phyloP scores from a whole-genome alignment of 2,329 filamentous ascomycete species.

The Neonectria sp. region DNA sequence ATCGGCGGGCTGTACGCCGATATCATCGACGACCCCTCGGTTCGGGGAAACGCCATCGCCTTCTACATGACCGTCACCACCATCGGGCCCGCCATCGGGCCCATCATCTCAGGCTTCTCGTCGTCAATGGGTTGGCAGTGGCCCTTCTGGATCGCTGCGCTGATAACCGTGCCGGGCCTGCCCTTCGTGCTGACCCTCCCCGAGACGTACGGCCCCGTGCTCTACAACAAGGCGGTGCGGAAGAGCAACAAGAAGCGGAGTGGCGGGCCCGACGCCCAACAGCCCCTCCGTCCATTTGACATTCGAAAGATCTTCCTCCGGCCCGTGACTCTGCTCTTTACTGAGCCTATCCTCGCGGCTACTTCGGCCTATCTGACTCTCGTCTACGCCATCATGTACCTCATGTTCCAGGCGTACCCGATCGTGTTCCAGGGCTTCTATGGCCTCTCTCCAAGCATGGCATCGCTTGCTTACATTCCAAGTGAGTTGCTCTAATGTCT shows the following conservation, averaged over 20 bases:
- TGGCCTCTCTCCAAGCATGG: constrained; percentile 62
- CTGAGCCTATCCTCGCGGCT: constrained; percentile 65
- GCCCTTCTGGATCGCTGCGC: constrained; percentile 57
- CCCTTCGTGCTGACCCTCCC: constrained; percentile 57
- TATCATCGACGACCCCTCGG: constrained; percentile 51
- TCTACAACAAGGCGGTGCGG: constrained; percentile 64
- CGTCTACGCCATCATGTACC: constrained; percentile 66
- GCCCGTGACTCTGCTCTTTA: constrained; percentile 63
- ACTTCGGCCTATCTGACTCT: constrained; percentile 66
- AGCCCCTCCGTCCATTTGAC: constrained; percentile 54
- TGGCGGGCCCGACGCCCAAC: constrained; percentile 33
- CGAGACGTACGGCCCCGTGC: constrained; percentile 65
- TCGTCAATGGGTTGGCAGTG: constrained; percentile 61
- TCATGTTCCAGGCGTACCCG: constrained; percentile 67
- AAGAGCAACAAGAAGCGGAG: constrained; percentile 62
- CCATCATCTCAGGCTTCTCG: constrained; percentile 66
- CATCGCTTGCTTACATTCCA: constrained; percentile 64
- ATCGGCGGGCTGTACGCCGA: constrained; percentile 54
- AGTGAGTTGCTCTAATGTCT: constrained; percentile 52
- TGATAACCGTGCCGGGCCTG: constrained; percentile 48
- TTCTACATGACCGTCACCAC: constrained; percentile 55
- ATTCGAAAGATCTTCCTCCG: constrained; percentile 64
- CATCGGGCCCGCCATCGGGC: constrained; percentile 60
- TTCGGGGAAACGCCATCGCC: constrained; percentile 51
- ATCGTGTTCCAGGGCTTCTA: constrained; percentile 63